These are phyloP conservation scores for Aphanomyces astaci DNA, from an alignment of 352 stramenopile genomes.

Conservation along the genomic window DNA sequence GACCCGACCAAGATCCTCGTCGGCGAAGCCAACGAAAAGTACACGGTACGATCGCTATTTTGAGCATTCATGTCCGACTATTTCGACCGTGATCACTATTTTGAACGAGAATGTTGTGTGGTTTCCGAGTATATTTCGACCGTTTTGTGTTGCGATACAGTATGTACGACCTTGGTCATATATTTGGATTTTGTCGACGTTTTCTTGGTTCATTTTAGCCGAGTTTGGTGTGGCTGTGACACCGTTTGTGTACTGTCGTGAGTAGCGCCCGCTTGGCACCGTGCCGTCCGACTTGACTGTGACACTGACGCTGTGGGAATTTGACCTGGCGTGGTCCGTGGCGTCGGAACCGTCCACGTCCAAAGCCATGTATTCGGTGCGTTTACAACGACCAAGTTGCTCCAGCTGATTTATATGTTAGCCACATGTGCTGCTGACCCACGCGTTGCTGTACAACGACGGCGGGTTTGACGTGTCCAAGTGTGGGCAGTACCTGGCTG, in stretches of 20 bases:
- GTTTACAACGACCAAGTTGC: too few relatives aligned
- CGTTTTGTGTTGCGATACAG: too few relatives aligned
- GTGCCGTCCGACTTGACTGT: conserved; percentile 87
- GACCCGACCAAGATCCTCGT: conserved; percentile 89
- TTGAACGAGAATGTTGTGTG: too few relatives aligned
- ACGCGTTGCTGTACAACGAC: conserved; percentile 96
- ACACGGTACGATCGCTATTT: conserved; percentile 49
- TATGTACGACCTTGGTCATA: too few relatives aligned
- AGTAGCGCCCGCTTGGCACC: conserved; percentile 62
- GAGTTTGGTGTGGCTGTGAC: background rate
- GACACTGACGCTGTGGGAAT: conserved; percentile 92
- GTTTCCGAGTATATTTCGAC: too few relatives aligned
- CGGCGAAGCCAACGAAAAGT: conserved; percentile 88
- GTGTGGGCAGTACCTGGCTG: conserved; percentile 90
- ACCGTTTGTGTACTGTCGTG: background rate
- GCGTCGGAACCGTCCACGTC: conserved; percentile 59
- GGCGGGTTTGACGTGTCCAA: conserved; percentile 95
- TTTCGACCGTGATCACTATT: too few relatives aligned
- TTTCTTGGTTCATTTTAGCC: too few relatives aligned
- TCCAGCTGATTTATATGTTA: background rate
- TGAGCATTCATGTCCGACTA: too few relatives aligned
- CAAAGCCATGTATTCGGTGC: conserved; percentile 72
- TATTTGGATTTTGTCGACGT: too few relatives aligned
- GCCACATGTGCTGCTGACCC: conserved; percentile 66
- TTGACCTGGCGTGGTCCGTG: conserved; percentile 78